Percentiles rank a stretch among this genome's conserved stretches.
These are phyloP conservation scores for Neoscytalidium dimidiatum DNA, from an alignment of 2,329 filamentous ascomycete species.

Conservation along the genomic window DNA sequence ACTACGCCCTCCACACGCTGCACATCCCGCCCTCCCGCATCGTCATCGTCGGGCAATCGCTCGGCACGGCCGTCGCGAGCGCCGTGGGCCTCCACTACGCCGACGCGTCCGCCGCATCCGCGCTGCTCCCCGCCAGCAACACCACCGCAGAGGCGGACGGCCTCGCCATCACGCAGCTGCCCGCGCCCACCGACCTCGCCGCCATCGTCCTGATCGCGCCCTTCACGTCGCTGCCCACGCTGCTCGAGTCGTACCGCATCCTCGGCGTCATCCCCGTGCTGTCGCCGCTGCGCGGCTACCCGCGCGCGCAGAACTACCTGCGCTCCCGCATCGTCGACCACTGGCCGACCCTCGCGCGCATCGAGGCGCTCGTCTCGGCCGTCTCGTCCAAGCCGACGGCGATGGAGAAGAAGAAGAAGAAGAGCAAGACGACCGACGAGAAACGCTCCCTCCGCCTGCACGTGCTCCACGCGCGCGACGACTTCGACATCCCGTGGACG, in stretches of 20 bases:
- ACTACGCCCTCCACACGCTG: slow-evolving; percentile 57
- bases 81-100: slow-evolving; percentile 73
- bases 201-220: slow-evolving; percentile 77
- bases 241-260: slow-evolving; percentile 77
- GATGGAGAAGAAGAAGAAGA: too few species aligned
- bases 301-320: slow-evolving; percentile 63
- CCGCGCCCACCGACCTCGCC: slow-evolving; percentile 70
- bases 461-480: slow-evolving; percentile 78
- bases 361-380: slow-evolving; percentile 60
- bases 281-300: slow-evolving; percentile 70
- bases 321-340: slow-evolving; percentile 70
- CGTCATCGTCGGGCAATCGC: slow-evolving; percentile 60
- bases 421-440: too few species aligned
- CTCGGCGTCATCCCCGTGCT: slow-evolving; percentile 78
- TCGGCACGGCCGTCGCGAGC: slow-evolving; percentile 68
- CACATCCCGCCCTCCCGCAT: slow-evolving; percentile 57
- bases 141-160: slow-evolving; percentile 26
- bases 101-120: slow-evolving; percentile 27
- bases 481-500: slow-evolving; percentile 77
- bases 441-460: slow-evolving; percentile 68
- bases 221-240: slow-evolving; percentile 72
- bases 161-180: background rate
- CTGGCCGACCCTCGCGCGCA: slow-evolving; percentile 73
- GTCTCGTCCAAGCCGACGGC: background rate
- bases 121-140: slow-evolving; percentile 20